Evolutionary conservation across 2,329 filamentous ascomycete species (phyloP).

Genomic region (Zymoseptoria crescenta): DNA sequence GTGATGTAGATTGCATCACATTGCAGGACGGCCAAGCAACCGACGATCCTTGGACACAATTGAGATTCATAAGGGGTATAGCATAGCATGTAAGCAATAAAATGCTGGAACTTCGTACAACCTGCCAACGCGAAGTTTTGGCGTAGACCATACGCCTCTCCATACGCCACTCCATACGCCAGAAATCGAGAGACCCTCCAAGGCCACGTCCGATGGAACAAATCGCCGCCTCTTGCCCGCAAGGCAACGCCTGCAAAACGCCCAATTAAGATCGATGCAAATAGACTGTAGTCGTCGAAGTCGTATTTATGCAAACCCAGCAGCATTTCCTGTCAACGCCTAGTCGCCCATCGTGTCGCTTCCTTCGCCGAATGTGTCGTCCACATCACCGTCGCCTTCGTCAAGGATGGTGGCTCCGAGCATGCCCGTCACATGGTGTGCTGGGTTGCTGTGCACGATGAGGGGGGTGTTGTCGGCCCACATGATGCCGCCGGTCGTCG

Average conservation of each 20-base stretch:
- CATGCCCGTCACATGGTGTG: slow-evolving; percentile 32
- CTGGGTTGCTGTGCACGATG: slow-evolving; percentile 13
- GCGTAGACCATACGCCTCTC: neutral
- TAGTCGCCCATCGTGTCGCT: slow-evolving; percentile 37
- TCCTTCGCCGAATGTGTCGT: slow-evolving; percentile 39
- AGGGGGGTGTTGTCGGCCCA: slow-evolving; percentile 12
- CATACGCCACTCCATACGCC: neutral
- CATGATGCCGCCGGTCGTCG: slow-evolving; percentile 18
- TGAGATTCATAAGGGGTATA: neutral
- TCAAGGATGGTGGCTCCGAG: slow-evolving; percentile 33
- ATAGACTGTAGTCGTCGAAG: neutral
- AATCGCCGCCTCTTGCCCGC: neutral
- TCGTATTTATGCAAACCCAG: neutral
- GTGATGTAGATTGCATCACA: neutral
- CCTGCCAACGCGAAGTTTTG: neutral
- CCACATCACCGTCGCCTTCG: slow-evolving; percentile 31
- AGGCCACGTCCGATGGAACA: neutral
- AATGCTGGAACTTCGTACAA: neutral
- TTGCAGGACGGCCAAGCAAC: neutral
- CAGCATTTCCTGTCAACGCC: neutral
- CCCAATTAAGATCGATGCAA: neutral
- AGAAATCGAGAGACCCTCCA: too few relatives aligned
- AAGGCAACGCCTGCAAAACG: neutral
- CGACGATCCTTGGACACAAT: neutral
- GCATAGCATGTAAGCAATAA: neutral